Percentiles rank a stretch among this genome's conserved stretches.
Evolutionary conservation across 306 rosid species (phyloP).

Genomic region (Ziziphus jujuba): DNA sequence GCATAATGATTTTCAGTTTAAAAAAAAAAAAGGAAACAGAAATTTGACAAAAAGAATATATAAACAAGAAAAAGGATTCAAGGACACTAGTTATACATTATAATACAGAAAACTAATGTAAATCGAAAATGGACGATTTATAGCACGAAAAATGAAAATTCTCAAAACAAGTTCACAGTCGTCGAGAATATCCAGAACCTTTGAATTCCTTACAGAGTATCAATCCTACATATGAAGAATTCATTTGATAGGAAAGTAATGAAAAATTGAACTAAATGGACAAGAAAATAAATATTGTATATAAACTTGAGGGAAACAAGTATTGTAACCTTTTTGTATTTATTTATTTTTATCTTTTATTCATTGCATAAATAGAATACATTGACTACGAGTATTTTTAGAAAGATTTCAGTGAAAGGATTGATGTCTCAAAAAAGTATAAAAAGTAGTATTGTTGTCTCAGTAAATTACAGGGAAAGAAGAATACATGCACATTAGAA

Average conservation of each 20-base stretch:
- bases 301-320: background rate
- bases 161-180: constrained; percentile 48
- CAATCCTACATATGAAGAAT: constrained; percentile 56
- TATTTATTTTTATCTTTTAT: no score
- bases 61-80: background rate
- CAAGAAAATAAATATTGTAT: constrained; percentile 1
- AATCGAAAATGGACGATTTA: background rate
- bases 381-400: background rate
- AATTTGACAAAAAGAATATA: no score
- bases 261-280: no score
- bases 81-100: background rate
- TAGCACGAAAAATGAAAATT: background rate
- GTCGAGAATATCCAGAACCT: constrained; percentile 95
- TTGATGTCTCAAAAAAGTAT: no score
- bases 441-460: background rate
- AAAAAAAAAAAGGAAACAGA: background rate
- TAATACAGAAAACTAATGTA: constrained; percentile 10
- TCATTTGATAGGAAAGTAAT: no score
- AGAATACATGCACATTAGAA: constrained; percentile 3
- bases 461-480: background rate
- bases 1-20: background rate
- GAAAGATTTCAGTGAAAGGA: no score
- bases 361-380: no score
- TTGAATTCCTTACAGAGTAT: constrained; percentile 92
- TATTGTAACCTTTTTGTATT: no score